Evolutionary conservation across 768 basidiomycete genomes (phyloP).

Genomic region (Amanita thiersii): DNA sequence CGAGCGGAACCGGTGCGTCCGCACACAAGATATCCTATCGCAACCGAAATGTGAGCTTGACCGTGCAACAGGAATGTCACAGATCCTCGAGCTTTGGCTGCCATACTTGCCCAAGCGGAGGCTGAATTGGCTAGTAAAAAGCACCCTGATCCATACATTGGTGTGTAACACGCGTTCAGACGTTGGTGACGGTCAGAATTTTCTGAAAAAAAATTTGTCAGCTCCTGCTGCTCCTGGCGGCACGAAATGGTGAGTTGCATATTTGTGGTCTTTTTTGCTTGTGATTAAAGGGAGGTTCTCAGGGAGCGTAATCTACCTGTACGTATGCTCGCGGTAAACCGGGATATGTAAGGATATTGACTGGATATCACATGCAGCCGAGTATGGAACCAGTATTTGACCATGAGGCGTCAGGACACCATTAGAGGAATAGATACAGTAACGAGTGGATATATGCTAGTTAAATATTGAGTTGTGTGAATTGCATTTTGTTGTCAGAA

Average conservation of each 20-base stretch:
- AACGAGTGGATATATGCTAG: neutral
- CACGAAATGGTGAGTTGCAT: slow-evolving; percentile 80
- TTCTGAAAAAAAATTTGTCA: slow-evolving; percentile 21
- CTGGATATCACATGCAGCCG: slow-evolving; percentile 34
- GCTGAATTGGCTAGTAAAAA: slow-evolving; percentile 51
- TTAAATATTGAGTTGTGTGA: neutral
- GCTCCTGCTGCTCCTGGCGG: slow-evolving; percentile 82
- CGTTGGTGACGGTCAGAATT: too few relatives aligned
- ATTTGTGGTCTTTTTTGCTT: slow-evolving; percentile 5
- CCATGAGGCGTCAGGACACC: slow-evolving; percentile 37
- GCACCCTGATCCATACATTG: slow-evolving; percentile 91
- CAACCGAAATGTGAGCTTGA: neutral
- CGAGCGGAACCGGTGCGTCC: slow-evolving; percentile 78
- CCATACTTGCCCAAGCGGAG: slow-evolving; percentile 76
- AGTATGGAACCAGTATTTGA: slow-evolving; percentile 57
- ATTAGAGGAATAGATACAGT: slow-evolving; percentile 23
- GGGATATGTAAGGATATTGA: too few relatives aligned
- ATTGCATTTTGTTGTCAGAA: neutral
- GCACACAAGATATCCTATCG: neutral
- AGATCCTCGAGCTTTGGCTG: slow-evolving; percentile 75
- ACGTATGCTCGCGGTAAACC: slow-evolving; percentile 25
- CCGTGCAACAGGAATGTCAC: slow-evolving; percentile 55
- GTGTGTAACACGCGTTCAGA: slow-evolving; percentile 42
- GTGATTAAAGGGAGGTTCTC: slow-evolving; percentile 5
- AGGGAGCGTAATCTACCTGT: slow-evolving; percentile 84